Conservation (phyloP, 83 land plant genomes). For the Thuja plicata region DNA sequence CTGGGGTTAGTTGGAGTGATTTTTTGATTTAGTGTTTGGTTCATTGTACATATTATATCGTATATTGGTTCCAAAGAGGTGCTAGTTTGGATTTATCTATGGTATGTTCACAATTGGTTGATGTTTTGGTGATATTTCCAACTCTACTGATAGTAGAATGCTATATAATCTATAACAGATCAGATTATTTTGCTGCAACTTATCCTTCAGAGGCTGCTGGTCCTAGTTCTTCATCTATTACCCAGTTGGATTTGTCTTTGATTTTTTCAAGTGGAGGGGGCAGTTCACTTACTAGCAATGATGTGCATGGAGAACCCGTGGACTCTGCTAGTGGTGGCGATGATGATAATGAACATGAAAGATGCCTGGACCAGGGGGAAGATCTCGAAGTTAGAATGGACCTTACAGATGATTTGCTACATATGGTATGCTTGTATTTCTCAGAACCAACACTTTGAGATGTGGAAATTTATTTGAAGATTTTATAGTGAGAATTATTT, state of each 20-base stretch:
- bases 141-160: not conserved
- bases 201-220: not conserved
- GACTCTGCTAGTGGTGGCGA: slow-evolving; percentile 31
- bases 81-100: not conserved
- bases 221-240: slow-evolving; percentile 9
- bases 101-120: not conserved
- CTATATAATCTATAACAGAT: slow-evolving; percentile 6
- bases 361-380: slow-evolving; percentile 29
- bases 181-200: slow-evolving; percentile 7
- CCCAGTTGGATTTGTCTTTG: not conserved
- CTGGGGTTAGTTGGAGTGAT: not conserved
- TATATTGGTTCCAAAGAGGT: not conserved
- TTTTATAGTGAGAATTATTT: not conserved
- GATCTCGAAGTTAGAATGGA: slow-evolving; percentile 69
- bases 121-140: not conserved
- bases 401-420: slow-evolving; percentile 91
- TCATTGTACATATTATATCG: not conserved
- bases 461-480: not conserved
- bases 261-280: not conserved
- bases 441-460: not conserved
- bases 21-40: not conserved
- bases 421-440: slow-evolving; percentile 61
- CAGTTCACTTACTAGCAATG: slow-evolving; percentile 1
- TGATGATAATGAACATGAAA: slow-evolving; percentile 33
- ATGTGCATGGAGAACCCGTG: slow-evolving; percentile 10